These are phyloP conservation scores for Echeveria elegans DNA, from an alignment of 164 flowering plant species.

Conservation along the genomic window DNA sequence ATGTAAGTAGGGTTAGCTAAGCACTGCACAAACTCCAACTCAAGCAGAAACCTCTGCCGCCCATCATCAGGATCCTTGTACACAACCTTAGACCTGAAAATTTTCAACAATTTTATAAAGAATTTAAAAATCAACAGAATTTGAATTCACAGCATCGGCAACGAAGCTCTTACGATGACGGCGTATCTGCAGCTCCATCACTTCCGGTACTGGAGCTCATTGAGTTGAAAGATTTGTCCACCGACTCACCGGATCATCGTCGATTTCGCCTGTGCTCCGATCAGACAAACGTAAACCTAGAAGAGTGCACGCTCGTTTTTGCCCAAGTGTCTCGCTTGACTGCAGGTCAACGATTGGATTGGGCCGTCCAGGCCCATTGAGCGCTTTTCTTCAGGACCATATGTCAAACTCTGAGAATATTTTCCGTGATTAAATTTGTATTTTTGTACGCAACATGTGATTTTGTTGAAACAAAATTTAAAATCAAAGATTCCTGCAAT, in stretches of 20 bases:
- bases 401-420: too few species aligned
- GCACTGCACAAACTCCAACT: constrained; percentile 89
- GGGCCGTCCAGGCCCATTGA: too few species aligned
- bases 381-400: too few species aligned
- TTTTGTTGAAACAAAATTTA: too few species aligned
- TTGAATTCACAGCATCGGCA: not conserved
- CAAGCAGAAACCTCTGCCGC: constrained; percentile 82
- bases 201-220: constrained; percentile 24
- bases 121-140: not conserved
- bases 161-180: constrained; percentile 24
- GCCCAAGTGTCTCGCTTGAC: not conserved
- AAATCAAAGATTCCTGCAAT: not conserved
- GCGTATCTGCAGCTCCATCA: constrained; percentile 9
- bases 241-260: not conserved
- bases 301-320: not conserved
- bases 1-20: constrained; percentile 95
- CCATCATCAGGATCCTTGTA: constrained; percentile 98
- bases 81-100: constrained; percentile 45
- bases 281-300: not conserved
- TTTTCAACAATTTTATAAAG: constrained; percentile 1
- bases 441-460: too few species aligned
- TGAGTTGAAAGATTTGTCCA: not conserved
- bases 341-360: not conserved
- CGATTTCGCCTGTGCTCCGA: not conserved
- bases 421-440: too few species aligned